Evolutionary conservation across 192 early-diverging fungal species (phyloP).

Genomic region (Geranomyces michiganensis): DNA sequence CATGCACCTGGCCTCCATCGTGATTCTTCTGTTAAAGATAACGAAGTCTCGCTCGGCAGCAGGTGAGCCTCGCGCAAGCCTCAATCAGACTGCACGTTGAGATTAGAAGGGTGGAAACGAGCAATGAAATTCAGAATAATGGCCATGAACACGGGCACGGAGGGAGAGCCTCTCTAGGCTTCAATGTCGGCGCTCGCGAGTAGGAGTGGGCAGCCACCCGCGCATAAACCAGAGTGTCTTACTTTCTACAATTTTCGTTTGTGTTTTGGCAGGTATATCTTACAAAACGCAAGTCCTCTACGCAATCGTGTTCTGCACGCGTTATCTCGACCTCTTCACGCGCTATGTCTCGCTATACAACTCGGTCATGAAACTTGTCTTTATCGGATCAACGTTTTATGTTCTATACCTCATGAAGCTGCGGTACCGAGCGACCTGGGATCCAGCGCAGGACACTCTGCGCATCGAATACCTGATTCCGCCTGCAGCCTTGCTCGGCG

Average conservation of each 20-base stretch:
- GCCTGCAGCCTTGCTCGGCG: conserved; percentile 67
- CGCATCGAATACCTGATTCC: conserved; percentile 84
- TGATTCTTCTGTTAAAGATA: conserved; percentile 93
- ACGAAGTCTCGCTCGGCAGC: conserved; percentile 83
- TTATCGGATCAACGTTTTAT: conserved; percentile 83
- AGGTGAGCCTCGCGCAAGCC: conserved; percentile 54
- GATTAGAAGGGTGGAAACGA: no score
- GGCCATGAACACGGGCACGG: no score
- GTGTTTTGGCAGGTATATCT: conserved; percentile 76
- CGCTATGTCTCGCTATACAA: conserved; percentile 86
- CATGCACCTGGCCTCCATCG: conserved; percentile 92
- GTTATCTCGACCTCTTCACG: conserved; percentile 89
- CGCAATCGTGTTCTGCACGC: conserved; percentile 86
- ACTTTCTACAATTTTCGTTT: no score
- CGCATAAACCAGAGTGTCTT: no score
- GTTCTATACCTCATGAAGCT: conserved; percentile 89
- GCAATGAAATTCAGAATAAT: no score
- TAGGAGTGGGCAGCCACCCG: no score
- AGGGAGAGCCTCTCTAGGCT: no score
- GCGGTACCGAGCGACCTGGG: conserved; percentile 88
- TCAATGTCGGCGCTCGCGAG: no score
- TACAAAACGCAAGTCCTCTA: conserved; percentile 96
- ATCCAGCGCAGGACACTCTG: conserved; percentile 88
- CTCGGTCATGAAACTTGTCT: conserved; percentile 93
- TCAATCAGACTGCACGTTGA: no score